Evolutionary conservation across 2,329 filamentous ascomycete genomes (phyloP).

Genomic region (Hypoxylon sp.): DNA sequence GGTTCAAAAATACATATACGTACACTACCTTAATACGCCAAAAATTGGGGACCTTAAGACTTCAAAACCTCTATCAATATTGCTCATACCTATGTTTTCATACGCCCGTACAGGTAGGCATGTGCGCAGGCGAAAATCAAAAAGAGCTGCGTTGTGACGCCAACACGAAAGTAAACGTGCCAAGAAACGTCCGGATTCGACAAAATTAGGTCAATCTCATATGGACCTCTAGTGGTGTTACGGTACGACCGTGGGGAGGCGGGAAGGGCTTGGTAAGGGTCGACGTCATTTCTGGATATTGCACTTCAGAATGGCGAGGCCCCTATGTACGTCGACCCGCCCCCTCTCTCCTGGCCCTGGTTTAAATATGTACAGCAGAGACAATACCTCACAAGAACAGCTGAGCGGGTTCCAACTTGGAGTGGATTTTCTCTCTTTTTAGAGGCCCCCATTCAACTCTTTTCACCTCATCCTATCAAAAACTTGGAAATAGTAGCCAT

Average conservation of each 20-base stretch:
- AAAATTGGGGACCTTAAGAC: background rate
- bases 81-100: constrained; percentile 5
- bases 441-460: constrained; percentile 11
- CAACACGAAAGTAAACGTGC: constrained; percentile 27
- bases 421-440: constrained; percentile 26
- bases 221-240: constrained; percentile 7
- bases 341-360: constrained; percentile 24
- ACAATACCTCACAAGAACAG: constrained; percentile 17
- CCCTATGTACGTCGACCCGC: constrained; percentile 15
- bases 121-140: constrained; percentile 1
- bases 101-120: background rate
- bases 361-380: constrained; percentile 10
- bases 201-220: constrained; percentile 12
- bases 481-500: constrained; percentile 44
- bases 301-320: constrained; percentile 3
- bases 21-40: background rate
- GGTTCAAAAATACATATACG: constrained; percentile 6
- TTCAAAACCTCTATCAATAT: background rate
- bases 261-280: constrained; percentile 23
- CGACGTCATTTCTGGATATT: constrained; percentile 39
- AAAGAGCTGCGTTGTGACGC: constrained; percentile 33
- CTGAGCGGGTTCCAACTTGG: constrained; percentile 26
- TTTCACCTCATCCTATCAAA: constrained; percentile 39
- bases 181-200: constrained; percentile 26
- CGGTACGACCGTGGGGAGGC: constrained; percentile 15